These are phyloP conservation scores for Taphrina confusa DNA, from an alignment of 1,139 yeast genomes.

Conservation along the genomic window DNA sequence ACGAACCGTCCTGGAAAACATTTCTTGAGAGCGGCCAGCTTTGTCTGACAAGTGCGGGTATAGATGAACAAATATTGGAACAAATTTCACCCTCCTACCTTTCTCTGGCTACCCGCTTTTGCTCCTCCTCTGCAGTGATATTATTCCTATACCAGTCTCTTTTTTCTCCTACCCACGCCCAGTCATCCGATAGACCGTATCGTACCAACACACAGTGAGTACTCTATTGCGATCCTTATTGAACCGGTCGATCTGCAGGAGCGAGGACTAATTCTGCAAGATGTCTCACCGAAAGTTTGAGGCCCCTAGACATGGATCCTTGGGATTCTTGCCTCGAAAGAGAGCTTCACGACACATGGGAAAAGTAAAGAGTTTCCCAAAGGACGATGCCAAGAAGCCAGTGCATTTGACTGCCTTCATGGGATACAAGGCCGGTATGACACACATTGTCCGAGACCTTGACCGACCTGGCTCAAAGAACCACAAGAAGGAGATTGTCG, in stretches of 20 bases:
- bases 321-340: conserved; percentile 74
- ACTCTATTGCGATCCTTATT: not conserved
- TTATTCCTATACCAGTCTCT: not conserved
- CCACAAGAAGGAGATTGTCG: conserved; percentile 99
- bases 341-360: conserved; percentile 99
- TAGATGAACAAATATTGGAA: conserved; percentile 4
- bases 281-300: conserved; percentile 99
- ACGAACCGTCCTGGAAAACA: conserved; percentile 5
- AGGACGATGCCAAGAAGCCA: conserved; percentile 97
- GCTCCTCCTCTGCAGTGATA: not conserved
- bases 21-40: too few relatives aligned
- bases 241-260: not conserved
- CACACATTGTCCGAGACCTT: conserved; percentile 99
- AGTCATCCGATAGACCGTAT: conserved; percentile 3
- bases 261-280: conserved; percentile 3
- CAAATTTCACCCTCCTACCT: conserved; percentile 1
- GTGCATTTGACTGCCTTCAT: conserved; percentile 99
- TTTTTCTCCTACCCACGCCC: not conserved
- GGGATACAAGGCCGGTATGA: conserved; percentile 99
- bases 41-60: conserved; percentile 2
- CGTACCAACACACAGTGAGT: not conserved
- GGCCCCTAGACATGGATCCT: conserved; percentile 99
- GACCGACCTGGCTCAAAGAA: conserved; percentile 99
- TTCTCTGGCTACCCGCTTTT: not conserved
- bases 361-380: conserved; percentile 98